These are phyloP conservation scores for Lumnitzera littorea DNA, from an alignment of 345 rosid genomes.

Conservation along the genomic window DNA sequence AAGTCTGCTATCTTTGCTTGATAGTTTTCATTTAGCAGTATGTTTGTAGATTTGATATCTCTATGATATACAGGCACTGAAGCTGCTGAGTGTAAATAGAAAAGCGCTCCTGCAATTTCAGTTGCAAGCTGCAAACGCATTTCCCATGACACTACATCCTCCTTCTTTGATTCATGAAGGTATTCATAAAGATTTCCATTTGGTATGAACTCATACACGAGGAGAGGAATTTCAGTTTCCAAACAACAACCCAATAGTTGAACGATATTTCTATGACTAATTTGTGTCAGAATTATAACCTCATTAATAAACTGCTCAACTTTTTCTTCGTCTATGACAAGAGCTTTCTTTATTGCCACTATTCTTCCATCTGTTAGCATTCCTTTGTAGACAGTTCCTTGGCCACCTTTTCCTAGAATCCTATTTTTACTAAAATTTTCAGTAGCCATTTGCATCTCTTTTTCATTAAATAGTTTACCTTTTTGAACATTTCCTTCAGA, in stretches of 20 bases:
- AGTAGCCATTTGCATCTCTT: conserved; percentile 2
- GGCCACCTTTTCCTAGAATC: conserved; percentile 1
- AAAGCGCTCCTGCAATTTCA: too few species aligned
- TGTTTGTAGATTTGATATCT: too few species aligned
- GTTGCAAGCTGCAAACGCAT: background rate
- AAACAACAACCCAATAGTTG: conserved; percentile 2
- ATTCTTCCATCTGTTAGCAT: conserved; percentile 7
- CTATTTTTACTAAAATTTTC: background rate
- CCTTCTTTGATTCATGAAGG: background rate
- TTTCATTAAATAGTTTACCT: background rate
- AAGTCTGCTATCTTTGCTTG: too few species aligned
- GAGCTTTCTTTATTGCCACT: conserved; percentile 3
- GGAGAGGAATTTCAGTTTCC: conserved; percentile 4
- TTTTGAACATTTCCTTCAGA: background rate
- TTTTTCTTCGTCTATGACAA: background rate
- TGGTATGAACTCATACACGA: conserved; percentile 11
- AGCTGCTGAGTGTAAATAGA: too few species aligned
- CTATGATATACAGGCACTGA: too few species aligned
- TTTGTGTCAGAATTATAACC: conserved; percentile 1
- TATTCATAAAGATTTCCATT: conserved; percentile 10
- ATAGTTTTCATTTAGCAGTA: too few species aligned
- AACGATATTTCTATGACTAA: conserved; percentile 2
- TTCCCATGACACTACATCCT: conserved; percentile 9
- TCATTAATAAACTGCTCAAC: conserved; percentile 3
- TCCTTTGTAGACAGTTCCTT: conserved; percentile 8